Evolutionary conservation across 139 green algal species (phyloP).

Genomic region (Diplosphaera chodatii): DNA sequence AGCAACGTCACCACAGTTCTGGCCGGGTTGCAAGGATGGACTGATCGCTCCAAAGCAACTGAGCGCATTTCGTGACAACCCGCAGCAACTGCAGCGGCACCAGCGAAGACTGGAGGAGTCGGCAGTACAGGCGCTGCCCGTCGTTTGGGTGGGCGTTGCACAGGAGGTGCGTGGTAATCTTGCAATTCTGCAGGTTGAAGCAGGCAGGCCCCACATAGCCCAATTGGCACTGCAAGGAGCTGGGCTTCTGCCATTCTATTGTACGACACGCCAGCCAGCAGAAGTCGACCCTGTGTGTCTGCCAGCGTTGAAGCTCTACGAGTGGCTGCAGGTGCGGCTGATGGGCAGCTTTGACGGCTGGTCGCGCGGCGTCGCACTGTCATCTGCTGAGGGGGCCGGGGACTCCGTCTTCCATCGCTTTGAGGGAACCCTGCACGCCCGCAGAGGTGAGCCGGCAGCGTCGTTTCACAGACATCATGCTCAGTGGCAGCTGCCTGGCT

Average conservation of each 20-base stretch:
- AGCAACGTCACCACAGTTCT: background rate
- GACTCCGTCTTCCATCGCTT: conserved; percentile 48
- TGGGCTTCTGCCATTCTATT: too few species aligned
- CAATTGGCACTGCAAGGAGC: too few species aligned
- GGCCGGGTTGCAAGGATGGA: background rate
- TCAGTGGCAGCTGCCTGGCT: background rate
- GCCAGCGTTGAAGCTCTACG: too few species aligned
- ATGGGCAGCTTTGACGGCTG: conserved; percentile 64
- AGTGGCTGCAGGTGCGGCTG: conserved; percentile 25
- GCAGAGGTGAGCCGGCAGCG: background rate
- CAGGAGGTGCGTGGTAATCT: background rate
- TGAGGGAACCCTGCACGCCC: conserved; percentile 8
- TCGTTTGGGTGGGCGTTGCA: background rate
- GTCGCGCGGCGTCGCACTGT: conserved; percentile 49
- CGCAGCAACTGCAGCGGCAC: background rate
- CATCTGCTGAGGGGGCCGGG: conserved; percentile 29
- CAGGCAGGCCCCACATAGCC: too few species aligned
- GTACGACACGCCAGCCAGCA: too few species aligned
- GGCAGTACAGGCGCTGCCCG: background rate
- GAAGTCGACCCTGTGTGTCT: too few species aligned
- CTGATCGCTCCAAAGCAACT: too few species aligned
- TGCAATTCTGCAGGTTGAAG: background rate
- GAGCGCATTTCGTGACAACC: too few species aligned
- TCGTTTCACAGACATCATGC: too few species aligned
- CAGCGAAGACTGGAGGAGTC: background rate